A percentile compares a stretch with the other conserved stretches of the same genome.
Conservation (phyloP, 225 moss, liverwort and hornwort genomes). For the Physcomitrellopsis africana region DNA sequence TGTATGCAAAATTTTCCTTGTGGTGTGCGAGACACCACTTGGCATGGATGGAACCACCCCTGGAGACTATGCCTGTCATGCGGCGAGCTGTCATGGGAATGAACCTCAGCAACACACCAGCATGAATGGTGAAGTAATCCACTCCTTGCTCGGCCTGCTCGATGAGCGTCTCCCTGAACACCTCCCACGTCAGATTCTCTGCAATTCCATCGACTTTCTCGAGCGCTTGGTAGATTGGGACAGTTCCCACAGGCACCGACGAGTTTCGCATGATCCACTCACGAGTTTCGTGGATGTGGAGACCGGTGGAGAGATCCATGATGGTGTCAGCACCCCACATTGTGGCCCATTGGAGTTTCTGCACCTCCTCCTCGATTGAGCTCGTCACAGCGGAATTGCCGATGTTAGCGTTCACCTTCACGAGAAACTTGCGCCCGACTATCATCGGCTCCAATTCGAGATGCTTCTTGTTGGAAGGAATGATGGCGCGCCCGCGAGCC, state of each 20-base stretch:
- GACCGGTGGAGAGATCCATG: conserved; percentile 93
- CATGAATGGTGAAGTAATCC: conserved; percentile 97
- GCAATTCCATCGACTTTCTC: conserved; percentile 93
- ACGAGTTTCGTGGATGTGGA: conserved; percentile 91
- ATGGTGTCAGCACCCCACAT: conserved; percentile 99
- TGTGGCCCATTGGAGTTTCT: conserved; percentile 98
- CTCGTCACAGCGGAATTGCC: conserved; percentile 94
- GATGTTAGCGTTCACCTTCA: conserved; percentile 94
- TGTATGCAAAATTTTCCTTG: conserved; percentile 89
- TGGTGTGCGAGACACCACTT: conserved; percentile 98
- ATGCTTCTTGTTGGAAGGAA: conserved; percentile 87
- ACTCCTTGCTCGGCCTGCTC: conserved; percentile 99
- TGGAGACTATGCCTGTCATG: conserved; percentile 92
- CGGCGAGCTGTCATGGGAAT: conserved; percentile 89
- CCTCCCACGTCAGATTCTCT: conserved; percentile 90
- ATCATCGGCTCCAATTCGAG: conserved; percentile 94
- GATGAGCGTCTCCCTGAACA: conserved; percentile 76
- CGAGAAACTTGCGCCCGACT: conserved; percentile 82
- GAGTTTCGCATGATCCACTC: conserved; percentile 96
- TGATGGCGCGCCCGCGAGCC: conserved; percentile 90
- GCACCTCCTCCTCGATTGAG: conserved; percentile 95
- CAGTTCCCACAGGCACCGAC: conserved; percentile 87
- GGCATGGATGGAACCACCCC: conserved; percentile 94
- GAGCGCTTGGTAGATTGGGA: conserved; percentile 94
- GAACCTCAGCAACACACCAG: conserved; percentile 84